Evolutionary conservation across 352 stramenopile genomes (phyloP).

Genomic region (Blastocystis sp.): DNA sequence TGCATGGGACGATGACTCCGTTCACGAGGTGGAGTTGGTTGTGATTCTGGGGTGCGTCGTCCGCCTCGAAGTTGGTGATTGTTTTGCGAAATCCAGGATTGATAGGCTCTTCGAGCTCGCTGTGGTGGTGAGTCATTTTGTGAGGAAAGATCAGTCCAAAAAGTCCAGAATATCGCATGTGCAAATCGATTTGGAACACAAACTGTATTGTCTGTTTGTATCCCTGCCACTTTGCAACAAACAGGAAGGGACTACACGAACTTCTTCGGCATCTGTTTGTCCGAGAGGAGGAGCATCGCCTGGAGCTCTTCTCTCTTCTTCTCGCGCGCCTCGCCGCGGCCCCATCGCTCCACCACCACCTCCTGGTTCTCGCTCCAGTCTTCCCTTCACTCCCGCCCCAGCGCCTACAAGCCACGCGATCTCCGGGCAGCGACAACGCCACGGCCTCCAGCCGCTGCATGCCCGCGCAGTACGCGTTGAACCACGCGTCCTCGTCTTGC

Average conservation of each 20-base stretch:
- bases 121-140: background rate
- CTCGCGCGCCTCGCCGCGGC: too few relatives aligned
- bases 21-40: conserved; percentile 73
- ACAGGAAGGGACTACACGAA: background rate
- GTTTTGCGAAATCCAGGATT: conserved; percentile 6
- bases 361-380: too few relatives aligned
- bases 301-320: background rate
- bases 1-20: conserved; percentile 80
- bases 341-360: too few relatives aligned
- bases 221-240: background rate
- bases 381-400: too few relatives aligned
- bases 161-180: background rate
- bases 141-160: background rate
- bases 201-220: background rate
- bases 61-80: conserved; percentile 47
- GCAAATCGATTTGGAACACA: background rate
- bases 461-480: background rate
- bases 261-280: background rate
- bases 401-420: too few relatives aligned
- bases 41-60: conserved; percentile 28
- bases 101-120: conserved; percentile 38
- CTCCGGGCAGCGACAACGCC: too few relatives aligned
- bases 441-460: background rate
- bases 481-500: background rate
- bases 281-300: background rate